phyloP scores from a whole-genome alignment of 2,329 filamentous ascomycete species.

The Dactylella cylindrospora region DNA sequence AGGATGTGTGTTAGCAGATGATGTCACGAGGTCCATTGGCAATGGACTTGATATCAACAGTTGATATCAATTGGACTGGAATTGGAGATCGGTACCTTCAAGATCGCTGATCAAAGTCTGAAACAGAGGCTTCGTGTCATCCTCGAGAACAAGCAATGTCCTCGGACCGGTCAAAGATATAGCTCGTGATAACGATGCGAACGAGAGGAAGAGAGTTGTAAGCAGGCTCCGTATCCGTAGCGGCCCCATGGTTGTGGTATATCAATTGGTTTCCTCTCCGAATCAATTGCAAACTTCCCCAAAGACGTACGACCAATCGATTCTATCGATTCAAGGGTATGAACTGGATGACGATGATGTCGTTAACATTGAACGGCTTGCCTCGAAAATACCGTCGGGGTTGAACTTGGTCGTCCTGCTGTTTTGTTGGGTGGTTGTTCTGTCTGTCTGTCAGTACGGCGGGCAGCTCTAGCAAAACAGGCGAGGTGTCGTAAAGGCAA shows the following conservation, averaged over 20 bases:
- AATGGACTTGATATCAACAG: constrained; percentile 42
- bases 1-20: constrained; percentile 27
- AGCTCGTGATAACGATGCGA: constrained; percentile 45
- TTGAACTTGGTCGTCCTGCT: too few relatives aligned
- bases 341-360: constrained; percentile 8
- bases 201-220: constrained; percentile 28
- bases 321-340: constrained; percentile 6
- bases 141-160: constrained; percentile 82
- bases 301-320: background rate
- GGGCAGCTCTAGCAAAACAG: constrained; percentile 1
- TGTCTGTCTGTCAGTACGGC: too few relatives aligned
- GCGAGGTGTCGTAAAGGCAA: constrained; percentile 21
- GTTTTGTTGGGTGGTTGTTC: too few relatives aligned
- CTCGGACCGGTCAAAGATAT: constrained; percentile 64
- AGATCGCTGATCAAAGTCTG: constrained; percentile 77
- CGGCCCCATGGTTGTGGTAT: constrained; percentile 26
- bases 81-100: constrained; percentile 59
- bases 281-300: constrained; percentile 36
- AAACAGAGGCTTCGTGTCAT: constrained; percentile 79
- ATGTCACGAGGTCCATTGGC: constrained; percentile 45
- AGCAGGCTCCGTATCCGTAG: constrained; percentile 35
- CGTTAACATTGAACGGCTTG: too few relatives aligned
- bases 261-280: constrained; percentile 7
- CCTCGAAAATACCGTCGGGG: too few relatives aligned
- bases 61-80: constrained; percentile 50